Evolutionary conservation across 202 grass and related monocot genomes (phyloP), one percentile per base, ranked within the genome.

Genomic region (Saccharum hybrid): DNA sequence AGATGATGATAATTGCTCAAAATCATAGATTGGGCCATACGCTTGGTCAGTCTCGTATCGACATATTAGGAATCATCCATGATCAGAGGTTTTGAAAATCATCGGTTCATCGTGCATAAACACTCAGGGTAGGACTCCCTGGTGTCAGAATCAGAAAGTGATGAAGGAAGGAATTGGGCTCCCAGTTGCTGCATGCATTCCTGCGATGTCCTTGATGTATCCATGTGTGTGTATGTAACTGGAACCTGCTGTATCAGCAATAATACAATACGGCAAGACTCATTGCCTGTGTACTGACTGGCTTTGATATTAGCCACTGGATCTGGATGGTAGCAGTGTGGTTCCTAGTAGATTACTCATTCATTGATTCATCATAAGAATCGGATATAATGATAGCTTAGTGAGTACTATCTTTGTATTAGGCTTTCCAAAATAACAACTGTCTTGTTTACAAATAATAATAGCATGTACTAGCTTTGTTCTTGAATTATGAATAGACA

Each of bases 171-270:
- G 46, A 65, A 68, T 39, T 14, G 18, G 39, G 36, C 68, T 63
- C 6, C 39, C 0, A 42, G 39, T 80, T 23, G 57, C 46, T 19
- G 15, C 75, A 13, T 65, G 15, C 75, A 18, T 72, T 71, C 68
- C 36, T 83, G 41, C 49, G 48, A 19, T 75, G 74, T 63, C 70
- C 80, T 75, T 70, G 69, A 71, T 79, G 84, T 69, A 63, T 79
- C 63, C 78, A 87, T 87, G 72, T 82, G 78, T 87, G 63, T 69
- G 78, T 63, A 64, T 75, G 28, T 80, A 13, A 75, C 69, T 57
- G 14, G 60, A 71, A 15, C 63, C 74, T 80, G 14, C 46, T 48
- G 54, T 43, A 51, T 71, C 56, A 78, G 26, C 66, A 78, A 71
- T 71, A 81, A 81, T 81, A 60, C 78, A 81, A 33, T n/a, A 43